These are phyloP conservation scores for Trametes sp. DNA, from an alignment of 1,284 basidiomycete genomes.

Conservation along the genomic window DNA sequence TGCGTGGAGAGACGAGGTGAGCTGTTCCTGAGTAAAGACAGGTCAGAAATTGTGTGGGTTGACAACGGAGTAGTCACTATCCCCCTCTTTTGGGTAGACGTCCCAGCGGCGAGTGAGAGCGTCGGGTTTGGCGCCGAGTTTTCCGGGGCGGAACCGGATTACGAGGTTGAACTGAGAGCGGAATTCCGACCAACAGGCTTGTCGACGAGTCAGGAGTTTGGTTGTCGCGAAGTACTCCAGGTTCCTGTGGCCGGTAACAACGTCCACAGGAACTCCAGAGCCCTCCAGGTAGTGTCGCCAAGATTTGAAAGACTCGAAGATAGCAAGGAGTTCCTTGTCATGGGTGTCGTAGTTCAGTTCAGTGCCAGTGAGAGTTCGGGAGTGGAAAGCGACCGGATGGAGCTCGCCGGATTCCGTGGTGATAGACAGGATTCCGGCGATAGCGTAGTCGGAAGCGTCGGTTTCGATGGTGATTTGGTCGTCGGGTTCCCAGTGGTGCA, in stretches of 20 bases:
- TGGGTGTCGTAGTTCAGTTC: conserved; percentile 47
- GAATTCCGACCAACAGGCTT: conserved; percentile 28
- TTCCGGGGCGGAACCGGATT: conserved; percentile 22
- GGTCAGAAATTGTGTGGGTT: conserved; percentile 41
- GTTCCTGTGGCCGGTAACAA: conserved; percentile 16
- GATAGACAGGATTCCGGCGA: conserved; percentile 41
- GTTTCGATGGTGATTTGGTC: conserved; percentile 32
- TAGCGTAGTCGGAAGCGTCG: conserved; percentile 29
- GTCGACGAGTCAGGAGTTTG: conserved; percentile 21
- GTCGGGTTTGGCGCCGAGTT: conserved; percentile 23
- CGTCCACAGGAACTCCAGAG: conserved; percentile 6
- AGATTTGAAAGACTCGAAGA: conserved; percentile 37
- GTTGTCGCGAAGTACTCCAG: conserved; percentile 18
- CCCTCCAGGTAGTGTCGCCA: conserved; percentile 41
- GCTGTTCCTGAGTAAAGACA: conserved; percentile 36
- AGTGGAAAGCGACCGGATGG: conserved; percentile 29
- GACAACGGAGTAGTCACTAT: conserved; percentile 32
- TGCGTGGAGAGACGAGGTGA: conserved; percentile 27
- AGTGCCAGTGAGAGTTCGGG: conserved; percentile 37
- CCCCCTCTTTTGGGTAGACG: conserved; percentile 30
- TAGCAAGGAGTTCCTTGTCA: conserved; percentile 47
- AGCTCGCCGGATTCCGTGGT: conserved; percentile 29
- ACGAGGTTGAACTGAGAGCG: conserved; percentile 27
- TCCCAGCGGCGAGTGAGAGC: conserved; percentile 20
- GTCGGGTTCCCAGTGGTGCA: conserved; percentile 36